Evolutionary conservation across 2,329 filamentous ascomycete genomes (phyloP), one percentile per base, ranked within the genome.

Genomic region (Sporothrix pallida): DNA sequence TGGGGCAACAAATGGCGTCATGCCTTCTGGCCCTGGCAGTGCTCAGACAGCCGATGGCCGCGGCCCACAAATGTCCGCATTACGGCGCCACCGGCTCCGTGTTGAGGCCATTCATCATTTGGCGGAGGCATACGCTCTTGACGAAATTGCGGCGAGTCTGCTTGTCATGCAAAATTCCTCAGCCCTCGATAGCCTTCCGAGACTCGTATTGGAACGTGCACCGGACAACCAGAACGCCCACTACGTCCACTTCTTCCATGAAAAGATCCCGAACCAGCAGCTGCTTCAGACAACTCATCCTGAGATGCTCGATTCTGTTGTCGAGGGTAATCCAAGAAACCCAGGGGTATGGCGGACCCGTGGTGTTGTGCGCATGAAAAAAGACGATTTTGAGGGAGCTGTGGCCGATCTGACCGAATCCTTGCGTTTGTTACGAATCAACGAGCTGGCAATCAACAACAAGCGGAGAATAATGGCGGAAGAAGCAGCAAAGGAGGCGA

Each of bases 181-280:
- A 20, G 89, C 91, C 0, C 83, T 97, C 13, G 92, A 96, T 78
- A 91, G 93, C 74, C 91, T 96, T 2, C 93, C 91, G 2, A 86
- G 87, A 6, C 84, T 92, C 75, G 93, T 97, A 46, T 82, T 96
- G 75, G 89, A 92, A 80, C 86, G 92, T 75, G 90, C 88, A 75
- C 85, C 89, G 10, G 80, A 86, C 70, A 90, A 94, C 78, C 82
- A 86, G 60, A 92, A 96, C 78, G 93, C 93, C 42, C 92, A 91
- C 81, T 96, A 96, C 80, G 93, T 96, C n/a, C 92, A 96, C 80
- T 96, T 95, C 83, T 97, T 97, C 81, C 93, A 95, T 82, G 93
- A 97, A 82, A 96, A 95, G 87, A 95, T 96, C 37, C 92, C 93
- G 1, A 92, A 90, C 56, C 85, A 91, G 58, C 90, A 92, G 9